phyloP scores from a whole-genome alignment of 176 grass and related monocot genomes.

The Elaeis guineensis region DNA sequence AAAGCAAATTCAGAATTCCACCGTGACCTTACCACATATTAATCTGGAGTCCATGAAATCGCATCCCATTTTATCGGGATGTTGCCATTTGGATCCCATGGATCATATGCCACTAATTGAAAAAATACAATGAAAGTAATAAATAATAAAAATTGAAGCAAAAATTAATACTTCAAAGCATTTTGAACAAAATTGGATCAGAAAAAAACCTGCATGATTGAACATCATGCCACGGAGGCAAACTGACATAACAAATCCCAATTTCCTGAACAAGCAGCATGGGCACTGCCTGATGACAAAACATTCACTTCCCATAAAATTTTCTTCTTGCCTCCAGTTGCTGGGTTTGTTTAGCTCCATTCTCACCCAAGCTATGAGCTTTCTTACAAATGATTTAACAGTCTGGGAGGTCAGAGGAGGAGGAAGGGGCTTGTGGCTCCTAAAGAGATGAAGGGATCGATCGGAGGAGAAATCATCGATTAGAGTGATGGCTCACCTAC shows the following conservation, averaged over 20 bases:
- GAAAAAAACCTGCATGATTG: neutral
- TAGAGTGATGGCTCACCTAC: too few relatives aligned
- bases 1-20: too few relatives aligned
- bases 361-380: too few relatives aligned
- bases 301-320: too few relatives aligned
- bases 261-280: neutral
- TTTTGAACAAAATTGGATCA: neutral
- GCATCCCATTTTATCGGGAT: conserved; percentile 20
- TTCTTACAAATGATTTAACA: too few relatives aligned
- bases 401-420: too few relatives aligned
- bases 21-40: neutral
- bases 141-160: neutral
- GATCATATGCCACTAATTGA: conserved; percentile 9
- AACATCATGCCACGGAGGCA: neutral
- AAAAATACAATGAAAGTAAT: neutral
- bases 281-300: neutral
- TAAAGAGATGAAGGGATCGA: too few relatives aligned
- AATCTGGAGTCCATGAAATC: conserved; percentile 5
- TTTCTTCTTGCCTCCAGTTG: too few relatives aligned
- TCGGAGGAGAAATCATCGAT: too few relatives aligned
- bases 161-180: neutral
- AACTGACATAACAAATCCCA: neutral
- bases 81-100: conserved; percentile 9
- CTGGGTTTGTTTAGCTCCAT: too few relatives aligned
- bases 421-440: too few relatives aligned